Percentiles rank a stretch among this genome's conserved stretches.
Evolutionary conservation across 176 grass and related monocot species (phyloP).

Genomic region (Zoysia japonica): DNA sequence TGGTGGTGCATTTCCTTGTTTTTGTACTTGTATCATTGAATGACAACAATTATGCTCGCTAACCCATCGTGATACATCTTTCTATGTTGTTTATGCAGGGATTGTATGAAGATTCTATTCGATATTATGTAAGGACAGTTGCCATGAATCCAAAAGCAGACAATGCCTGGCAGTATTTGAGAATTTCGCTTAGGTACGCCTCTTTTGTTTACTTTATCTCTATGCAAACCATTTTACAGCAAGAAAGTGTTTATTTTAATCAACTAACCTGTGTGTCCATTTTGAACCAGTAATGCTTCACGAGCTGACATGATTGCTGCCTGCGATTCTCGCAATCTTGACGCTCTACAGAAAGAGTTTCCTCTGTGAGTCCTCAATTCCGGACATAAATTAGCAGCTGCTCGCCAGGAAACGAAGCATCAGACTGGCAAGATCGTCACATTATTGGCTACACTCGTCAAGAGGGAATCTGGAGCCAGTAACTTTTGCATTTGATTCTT

Average conservation of each 20-base stretch:
- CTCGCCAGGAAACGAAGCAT: conserved; percentile 6
- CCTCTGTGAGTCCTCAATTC: conserved; percentile 51
- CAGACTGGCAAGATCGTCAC: neutral
- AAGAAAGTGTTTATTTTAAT: conserved; percentile 23
- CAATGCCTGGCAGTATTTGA: conserved; percentile 92
- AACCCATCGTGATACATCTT: neutral
- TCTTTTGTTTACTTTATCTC: conserved; percentile 2
- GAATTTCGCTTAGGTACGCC: conserved; percentile 76
- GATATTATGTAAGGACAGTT: conserved; percentile 93
- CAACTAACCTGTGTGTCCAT: conserved; percentile 25
- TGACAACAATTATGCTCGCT: neutral
- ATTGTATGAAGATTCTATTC: conserved; percentile 86
- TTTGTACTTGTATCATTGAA: neutral
- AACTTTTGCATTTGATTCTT: conserved; percentile 17
- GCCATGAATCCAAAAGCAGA: conserved; percentile 95
- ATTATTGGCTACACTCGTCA: neutral
- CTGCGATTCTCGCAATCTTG: conserved; percentile 86
- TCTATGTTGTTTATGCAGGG: conserved; percentile 54
- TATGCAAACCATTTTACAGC: neutral
- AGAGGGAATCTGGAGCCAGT: neutral
- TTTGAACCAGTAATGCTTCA: conserved; percentile 62
- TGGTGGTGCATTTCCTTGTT: neutral
- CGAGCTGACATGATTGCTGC: conserved; percentile 89
- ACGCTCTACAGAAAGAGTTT: conserved; percentile 95
- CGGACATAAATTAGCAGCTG: neutral